Base-by-base conservation (phyloP, 2,329 filamentous ascomycete genomes). In the Capronia coronata region DNA sequence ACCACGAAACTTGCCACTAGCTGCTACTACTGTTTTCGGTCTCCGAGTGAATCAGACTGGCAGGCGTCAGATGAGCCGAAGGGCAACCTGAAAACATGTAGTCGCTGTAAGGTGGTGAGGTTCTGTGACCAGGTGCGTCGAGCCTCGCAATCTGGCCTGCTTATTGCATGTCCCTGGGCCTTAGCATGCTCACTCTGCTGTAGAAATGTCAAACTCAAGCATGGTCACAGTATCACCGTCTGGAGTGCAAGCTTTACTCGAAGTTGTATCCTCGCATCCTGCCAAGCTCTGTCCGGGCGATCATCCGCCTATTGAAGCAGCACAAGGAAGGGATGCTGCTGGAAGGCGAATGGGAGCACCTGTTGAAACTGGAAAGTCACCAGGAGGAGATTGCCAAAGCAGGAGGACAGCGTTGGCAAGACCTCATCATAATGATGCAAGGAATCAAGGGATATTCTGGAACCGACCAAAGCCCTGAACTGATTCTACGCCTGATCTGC, bases 201-300 rank as follows among this genome's bases (percentile, higher is more conserved):
- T 51, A 82, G 77, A 65, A 61, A 22, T 84, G 80, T 61, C 80
- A 84, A 66, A 65, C 69, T 37, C 70, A 72, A 58, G 74, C 79
- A 21, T 84, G 80, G 80, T 75, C 72, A 44, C 68, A 71, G 14
- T 69, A 70, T 8, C 80, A 84, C 66, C 80, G 79, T 47, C 64
- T 75, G 49, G 79, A 83, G 64, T 84, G 80, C 60, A 70, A 73
- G 22, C 69, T 76, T 5, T 75, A 76, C 45, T 67, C 68, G 37
- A 63, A 64, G 7, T 62, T 77, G 3, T 62, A 66, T 18, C 74
- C 72, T 1, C 66, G 65, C 3, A 59, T 75, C 16, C 65, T 82
- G 2, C 80, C 79, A 0, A 77, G 73, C 54, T 73, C 74, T 34
- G 76, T 77, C 1, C 70, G 80, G 11, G 77, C 75, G 4, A 67